Percentiles rank a stretch among this genome's conserved stretches.
Conservation (phyloP, 805 yeast species). For the Metschnikowia cerradonensis region DNA sequence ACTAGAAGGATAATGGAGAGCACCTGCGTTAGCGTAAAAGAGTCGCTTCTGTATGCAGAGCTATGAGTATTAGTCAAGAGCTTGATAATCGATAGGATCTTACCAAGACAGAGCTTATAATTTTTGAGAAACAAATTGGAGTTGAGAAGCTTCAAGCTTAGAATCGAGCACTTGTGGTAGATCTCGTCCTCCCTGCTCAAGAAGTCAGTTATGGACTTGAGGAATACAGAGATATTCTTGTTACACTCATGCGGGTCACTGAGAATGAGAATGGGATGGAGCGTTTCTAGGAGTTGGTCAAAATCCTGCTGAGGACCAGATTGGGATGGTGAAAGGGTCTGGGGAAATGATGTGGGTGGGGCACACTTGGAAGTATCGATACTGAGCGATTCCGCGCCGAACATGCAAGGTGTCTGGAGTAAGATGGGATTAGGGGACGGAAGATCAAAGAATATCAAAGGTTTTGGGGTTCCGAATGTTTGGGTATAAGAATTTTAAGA, state of each 20-base stretch:
- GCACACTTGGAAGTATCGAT: background rate
- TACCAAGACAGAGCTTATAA: slow-evolving; percentile 33
- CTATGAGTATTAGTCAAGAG: background rate
- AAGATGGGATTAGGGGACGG: background rate
- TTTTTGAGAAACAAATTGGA: slow-evolving; percentile 40
- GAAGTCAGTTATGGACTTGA: slow-evolving; percentile 33
- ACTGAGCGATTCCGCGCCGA: slow-evolving; percentile 1
- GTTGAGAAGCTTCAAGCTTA: slow-evolving; percentile 32
- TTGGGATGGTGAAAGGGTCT: slow-evolving; percentile 2
- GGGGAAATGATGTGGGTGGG: slow-evolving; percentile 4
- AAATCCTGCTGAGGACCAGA: slow-evolving; percentile 1
- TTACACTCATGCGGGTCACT: slow-evolving; percentile 41
- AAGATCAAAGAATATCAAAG: too few species aligned
- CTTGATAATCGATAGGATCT: slow-evolving; percentile 20
- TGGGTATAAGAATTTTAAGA: background rate
- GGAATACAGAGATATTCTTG: slow-evolving; percentile 30
- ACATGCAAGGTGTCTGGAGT: background rate
- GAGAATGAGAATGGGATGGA: slow-evolving; percentile 24
- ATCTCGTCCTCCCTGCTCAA: slow-evolving; percentile 17
- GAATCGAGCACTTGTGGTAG: slow-evolving; percentile 30
- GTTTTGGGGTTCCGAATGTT: background rate
- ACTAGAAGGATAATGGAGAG: slow-evolving; percentile 32
- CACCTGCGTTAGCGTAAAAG: slow-evolving; percentile 30
- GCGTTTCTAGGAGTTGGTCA: slow-evolving; percentile 8
- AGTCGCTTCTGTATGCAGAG: slow-evolving; percentile 7